Evolutionary conservation across 495 filamentous ascomycete genomes (phyloP).

Genomic region (Articulospora tetracladia): DNA sequence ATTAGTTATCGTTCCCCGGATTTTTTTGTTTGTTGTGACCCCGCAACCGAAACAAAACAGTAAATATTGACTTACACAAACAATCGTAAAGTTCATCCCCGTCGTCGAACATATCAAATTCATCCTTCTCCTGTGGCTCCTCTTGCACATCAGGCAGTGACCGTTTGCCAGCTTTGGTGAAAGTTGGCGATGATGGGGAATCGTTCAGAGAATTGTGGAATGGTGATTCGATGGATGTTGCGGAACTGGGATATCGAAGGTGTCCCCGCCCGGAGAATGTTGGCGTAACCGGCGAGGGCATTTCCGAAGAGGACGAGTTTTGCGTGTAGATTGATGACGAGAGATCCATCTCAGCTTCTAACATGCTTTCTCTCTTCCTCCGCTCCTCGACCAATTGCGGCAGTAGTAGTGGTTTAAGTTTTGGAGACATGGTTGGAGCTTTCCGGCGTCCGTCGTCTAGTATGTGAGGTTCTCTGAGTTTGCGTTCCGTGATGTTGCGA

Average conservation of each 20-base stretch:
- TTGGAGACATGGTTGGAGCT: constrained; percentile 40
- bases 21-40: constrained; percentile 6
- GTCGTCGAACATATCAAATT: constrained; percentile 45
- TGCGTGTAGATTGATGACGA: constrained; percentile 17
- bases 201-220: constrained; percentile 34
- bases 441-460: not conserved
- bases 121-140: constrained; percentile 48
- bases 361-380: constrained; percentile 36
- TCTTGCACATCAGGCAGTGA: constrained; percentile 52
- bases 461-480: not conserved
- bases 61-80: constrained; percentile 41
- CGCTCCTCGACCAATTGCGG: constrained; percentile 49
- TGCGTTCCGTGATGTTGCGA: constrained; percentile 17
- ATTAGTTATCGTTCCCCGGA: constrained; percentile 20
- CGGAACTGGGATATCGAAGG: constrained; percentile 50
- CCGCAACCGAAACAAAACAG: not conserved
- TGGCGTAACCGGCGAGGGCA: constrained; percentile 56
- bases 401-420: constrained; percentile 45
- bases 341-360: constrained; percentile 22
- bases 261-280: constrained; percentile 54
- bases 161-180: constrained; percentile 41
- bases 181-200: constrained; percentile 39
- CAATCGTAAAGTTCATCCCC: constrained; percentile 42
- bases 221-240: constrained; percentile 44
- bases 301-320: constrained; percentile 53